Evolutionary conservation across 2,329 filamentous ascomycete genomes (phyloP).

Genomic region (Rhytidhysteron rufulum): DNA sequence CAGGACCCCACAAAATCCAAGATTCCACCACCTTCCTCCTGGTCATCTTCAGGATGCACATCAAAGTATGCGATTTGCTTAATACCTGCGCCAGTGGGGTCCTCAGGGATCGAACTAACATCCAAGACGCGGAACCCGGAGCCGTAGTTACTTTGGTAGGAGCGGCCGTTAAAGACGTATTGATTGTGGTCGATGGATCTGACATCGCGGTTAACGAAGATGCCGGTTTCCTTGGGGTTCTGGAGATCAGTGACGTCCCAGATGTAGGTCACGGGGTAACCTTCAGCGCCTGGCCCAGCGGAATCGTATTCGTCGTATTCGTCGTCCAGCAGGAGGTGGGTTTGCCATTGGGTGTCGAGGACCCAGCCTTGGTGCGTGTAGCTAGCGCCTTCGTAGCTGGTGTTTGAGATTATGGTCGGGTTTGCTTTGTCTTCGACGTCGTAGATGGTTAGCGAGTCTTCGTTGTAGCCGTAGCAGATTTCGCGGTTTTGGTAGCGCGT

Average conservation of each 20-base stretch:
- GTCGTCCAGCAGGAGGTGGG: constrained; percentile 36
- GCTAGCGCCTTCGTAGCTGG: constrained; percentile 53
- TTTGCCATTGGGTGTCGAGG: constrained; percentile 35
- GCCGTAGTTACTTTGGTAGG: constrained; percentile 44
- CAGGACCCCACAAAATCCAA: constrained; percentile 43
- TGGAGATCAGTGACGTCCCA: constrained; percentile 35
- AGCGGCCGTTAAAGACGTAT: constrained; percentile 40
- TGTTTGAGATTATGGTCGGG: constrained; percentile 49
- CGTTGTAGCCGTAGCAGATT: constrained; percentile 57
- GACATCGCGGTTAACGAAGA: constrained; percentile 37
- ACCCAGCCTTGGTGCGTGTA: constrained; percentile 60
- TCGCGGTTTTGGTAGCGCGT: constrained; percentile 46
- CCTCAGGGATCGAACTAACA: constrained; percentile 38
- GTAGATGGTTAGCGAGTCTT: constrained; percentile 49
- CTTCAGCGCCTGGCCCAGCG: constrained; percentile 27
- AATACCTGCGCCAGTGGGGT: constrained; percentile 38
- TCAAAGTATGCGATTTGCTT: constrained; percentile 44
- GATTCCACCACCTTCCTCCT: constrained; percentile 32
- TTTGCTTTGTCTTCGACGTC: constrained; percentile 50
- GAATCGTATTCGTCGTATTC: constrained; percentile 38
- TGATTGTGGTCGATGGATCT: constrained; percentile 49
- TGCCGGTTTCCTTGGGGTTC: constrained; percentile 38
- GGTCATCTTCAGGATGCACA: constrained; percentile 42
- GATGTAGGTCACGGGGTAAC: constrained; percentile 37
- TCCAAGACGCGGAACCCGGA: constrained; percentile 41